phyloP scores from a whole-genome alignment of 257 asterid species.

The Gentiana straminea region DNA sequence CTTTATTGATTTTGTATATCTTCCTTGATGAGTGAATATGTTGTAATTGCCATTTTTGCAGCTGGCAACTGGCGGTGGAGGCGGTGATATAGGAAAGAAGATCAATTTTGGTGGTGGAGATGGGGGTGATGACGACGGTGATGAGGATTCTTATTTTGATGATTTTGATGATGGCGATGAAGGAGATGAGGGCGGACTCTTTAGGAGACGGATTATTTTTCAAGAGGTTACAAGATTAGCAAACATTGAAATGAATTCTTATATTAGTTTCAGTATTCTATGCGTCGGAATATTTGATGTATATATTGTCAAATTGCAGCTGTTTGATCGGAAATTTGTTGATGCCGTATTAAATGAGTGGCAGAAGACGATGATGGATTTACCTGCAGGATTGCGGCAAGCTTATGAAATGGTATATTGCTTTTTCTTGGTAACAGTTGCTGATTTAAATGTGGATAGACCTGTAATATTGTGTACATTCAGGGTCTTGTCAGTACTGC shows the following conservation, averaged over 20 bases:
- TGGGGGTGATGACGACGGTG: constrained; percentile 98
- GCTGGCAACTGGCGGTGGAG: constrained; percentile 89
- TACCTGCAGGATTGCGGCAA: constrained; percentile 95
- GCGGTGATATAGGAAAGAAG: constrained; percentile 84
- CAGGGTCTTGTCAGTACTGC: constrained; percentile 98
- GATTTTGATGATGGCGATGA: constrained; percentile 95
- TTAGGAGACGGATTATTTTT: constrained; percentile 72
- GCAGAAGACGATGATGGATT: constrained; percentile 96
- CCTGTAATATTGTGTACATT: constrained; percentile 21
- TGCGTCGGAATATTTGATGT: background rate
- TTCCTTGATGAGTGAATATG: background rate
- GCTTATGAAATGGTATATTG: constrained; percentile 87
- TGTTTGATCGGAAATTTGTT: constrained; percentile 84
- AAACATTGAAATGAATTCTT: background rate
- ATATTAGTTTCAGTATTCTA: background rate
- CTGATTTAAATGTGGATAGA: constrained; percentile 9
- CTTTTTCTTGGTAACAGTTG: constrained; percentile 3
- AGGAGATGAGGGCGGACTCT: constrained; percentile 91
- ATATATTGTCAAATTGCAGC: constrained; percentile 24
- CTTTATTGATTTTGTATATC: no score
- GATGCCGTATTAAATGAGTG: constrained; percentile 95
- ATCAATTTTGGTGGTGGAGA: constrained; percentile 91
- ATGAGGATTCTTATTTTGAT: constrained; percentile 95
- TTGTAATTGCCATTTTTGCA: constrained; percentile 22
- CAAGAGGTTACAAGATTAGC: constrained; percentile 50